Evolutionary conservation across 768 basidiomycete genomes (phyloP).

Genomic region (Rhizopogon vinicolor): DNA sequence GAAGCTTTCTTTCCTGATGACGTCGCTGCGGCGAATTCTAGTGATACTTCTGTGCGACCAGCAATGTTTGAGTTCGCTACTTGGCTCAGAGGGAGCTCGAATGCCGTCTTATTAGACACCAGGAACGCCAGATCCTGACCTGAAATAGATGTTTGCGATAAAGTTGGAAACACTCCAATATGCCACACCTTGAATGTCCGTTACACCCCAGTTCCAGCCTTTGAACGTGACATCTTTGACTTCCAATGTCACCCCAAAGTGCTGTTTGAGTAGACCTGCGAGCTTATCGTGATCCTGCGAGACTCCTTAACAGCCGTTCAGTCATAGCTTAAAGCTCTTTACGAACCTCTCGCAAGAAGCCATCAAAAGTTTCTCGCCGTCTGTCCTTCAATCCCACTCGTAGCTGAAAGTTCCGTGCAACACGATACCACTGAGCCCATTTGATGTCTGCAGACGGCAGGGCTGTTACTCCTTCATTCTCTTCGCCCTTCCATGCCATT

Average conservation of each 20-base stretch:
- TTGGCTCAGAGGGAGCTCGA: conserved; percentile 80
- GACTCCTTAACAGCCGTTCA: not conserved
- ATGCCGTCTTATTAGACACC: conserved; percentile 81
- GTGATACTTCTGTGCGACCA: conserved; percentile 94
- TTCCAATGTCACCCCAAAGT: conserved; percentile 84
- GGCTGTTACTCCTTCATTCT: conserved; percentile 56
- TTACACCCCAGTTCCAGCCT: conserved; percentile 98
- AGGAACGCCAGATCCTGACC: conserved; percentile 91
- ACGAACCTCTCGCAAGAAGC: conserved; percentile 81
- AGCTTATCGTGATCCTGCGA: conserved; percentile 86
- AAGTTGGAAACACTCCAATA: not conserved
- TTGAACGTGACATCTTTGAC: conserved; percentile 82
- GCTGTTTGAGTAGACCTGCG: conserved; percentile 74
- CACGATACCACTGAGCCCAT: conserved; percentile 88
- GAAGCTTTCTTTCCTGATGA: conserved; percentile 38
- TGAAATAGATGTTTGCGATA: conserved; percentile 25
- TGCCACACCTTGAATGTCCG: conserved; percentile 82
- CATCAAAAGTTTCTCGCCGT: conserved; percentile 84
- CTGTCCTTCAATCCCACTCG: conserved; percentile 77
- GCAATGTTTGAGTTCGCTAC: conserved; percentile 98
- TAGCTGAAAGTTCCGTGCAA: conserved; percentile 90
- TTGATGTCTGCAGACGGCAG: conserved; percentile 73
- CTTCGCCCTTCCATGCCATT: conserved; percentile 90
- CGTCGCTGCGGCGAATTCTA: conserved; percentile 75
- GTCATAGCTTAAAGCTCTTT: not conserved